Percentiles rank a stretch among this genome's conserved stretches.
These are phyloP conservation scores for Talaromyces nanjingensis DNA, from an alignment of 495 filamentous ascomycete genomes.

Conservation along the genomic window DNA sequence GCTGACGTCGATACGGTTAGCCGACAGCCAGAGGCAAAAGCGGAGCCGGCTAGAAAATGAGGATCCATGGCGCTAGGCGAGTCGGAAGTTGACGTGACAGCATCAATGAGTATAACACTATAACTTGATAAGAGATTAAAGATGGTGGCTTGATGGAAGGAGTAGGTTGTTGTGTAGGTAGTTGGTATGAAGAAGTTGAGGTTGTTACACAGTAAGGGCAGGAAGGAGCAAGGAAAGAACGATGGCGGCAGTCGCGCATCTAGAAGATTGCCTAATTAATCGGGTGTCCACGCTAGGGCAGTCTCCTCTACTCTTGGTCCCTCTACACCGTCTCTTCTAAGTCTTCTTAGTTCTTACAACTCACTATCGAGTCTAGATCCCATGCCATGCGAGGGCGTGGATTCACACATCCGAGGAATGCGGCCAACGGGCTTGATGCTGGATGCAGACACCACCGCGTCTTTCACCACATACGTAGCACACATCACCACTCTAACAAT, in stretches of 20 bases:
- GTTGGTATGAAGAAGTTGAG: background rate
- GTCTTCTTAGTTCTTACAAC: background rate
- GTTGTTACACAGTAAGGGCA: background rate
- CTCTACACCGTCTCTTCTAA: background rate
- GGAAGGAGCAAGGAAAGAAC: conserved; percentile 1
- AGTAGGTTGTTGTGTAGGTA: background rate
- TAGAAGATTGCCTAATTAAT: conserved; percentile 1
- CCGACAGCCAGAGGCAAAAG: background rate
- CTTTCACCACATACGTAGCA: background rate
- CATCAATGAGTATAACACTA: no score
- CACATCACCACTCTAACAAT: background rate
- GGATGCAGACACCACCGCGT: background rate
- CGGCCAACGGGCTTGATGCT: background rate
- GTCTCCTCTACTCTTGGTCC: background rate
- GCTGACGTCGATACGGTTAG: conserved; percentile 4
- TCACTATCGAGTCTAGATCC: background rate
- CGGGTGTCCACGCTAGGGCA: background rate
- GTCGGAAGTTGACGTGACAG: background rate
- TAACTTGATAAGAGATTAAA: no score
- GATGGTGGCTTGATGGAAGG: background rate
- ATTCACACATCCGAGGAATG: conserved; percentile 6
- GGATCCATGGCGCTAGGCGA: conserved; percentile 2
- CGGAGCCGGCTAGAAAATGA: background rate
- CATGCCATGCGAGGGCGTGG: background rate
- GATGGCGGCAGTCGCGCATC: background rate